These are phyloP conservation scores for Sordariomycetes sp. DNA, from an alignment of 2,329 filamentous ascomycete genomes.

Conservation along the genomic window DNA sequence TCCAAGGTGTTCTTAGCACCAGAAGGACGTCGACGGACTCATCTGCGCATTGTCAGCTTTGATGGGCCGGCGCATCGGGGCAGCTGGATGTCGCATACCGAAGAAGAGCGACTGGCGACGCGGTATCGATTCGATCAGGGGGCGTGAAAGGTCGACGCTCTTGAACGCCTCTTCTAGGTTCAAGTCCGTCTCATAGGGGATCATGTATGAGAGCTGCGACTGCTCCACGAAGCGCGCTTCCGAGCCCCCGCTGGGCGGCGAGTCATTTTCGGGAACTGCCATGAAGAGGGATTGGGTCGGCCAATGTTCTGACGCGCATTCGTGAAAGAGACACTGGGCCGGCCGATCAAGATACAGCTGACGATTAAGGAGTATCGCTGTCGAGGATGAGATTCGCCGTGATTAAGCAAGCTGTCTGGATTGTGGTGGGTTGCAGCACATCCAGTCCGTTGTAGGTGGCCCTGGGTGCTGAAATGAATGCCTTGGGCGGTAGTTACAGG, in stretches of 20 bases:
- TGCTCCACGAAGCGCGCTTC: conserved; percentile 41
- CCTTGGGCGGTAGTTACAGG: no score
- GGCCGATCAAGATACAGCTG: not conserved
- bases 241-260: conserved; percentile 15
- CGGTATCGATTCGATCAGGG: conserved; percentile 45
- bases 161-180: conserved; percentile 41
- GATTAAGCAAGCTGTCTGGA: no score
- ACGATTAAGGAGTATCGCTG: not conserved
- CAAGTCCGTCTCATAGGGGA: conserved; percentile 46
- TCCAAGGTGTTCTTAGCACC: conserved; percentile 53
- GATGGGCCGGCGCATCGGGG: conserved; percentile 15
- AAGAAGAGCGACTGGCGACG: conserved; percentile 60
- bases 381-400: not conserved
- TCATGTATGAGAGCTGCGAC: conserved; percentile 48
- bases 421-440: no score
- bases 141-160: conserved; percentile 28
- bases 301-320: not conserved
- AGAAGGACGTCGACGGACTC: conserved; percentile 62
- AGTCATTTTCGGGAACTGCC: conserved; percentile 17
- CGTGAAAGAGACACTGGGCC: not conserved
- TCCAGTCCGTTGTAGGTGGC: no score
- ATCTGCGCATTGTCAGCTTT: conserved; percentile 43
- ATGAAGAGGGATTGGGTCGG: conserved; percentile 8
- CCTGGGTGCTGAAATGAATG: no score
- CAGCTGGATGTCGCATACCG: conserved; percentile 40